phyloP scores from a whole-genome alignment of 345 rosid species.

The Eucalyptus coolabah region DNA sequence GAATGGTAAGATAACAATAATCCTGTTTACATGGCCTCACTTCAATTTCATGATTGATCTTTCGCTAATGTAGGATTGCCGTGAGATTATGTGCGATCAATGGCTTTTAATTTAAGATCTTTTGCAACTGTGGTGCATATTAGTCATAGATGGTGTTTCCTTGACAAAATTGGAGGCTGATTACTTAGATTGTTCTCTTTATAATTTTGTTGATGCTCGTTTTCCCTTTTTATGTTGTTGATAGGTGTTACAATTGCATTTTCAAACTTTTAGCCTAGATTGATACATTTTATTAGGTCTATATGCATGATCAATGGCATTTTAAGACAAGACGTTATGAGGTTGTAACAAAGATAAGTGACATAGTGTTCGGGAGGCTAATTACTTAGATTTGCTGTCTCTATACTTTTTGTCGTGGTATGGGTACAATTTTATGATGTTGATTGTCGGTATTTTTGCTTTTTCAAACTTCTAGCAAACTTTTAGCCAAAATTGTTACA shows the following conservation, averaged over 20 bases:
- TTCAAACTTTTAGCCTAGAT: background rate
- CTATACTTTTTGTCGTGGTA: background rate
- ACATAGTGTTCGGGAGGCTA: background rate
- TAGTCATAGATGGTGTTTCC: background rate
- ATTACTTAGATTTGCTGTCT: background rate
- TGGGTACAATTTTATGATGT: background rate
- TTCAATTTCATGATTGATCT: background rate
- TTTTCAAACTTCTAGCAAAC: background rate
- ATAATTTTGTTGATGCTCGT: background rate
- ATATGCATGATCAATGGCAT: background rate
- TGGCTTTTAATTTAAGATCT: background rate
- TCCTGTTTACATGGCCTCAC: background rate
- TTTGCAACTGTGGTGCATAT: background rate
- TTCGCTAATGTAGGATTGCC: background rate
- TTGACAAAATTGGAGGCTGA: background rate
- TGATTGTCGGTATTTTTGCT: background rate
- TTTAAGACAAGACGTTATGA: background rate
- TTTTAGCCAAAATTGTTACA: background rate
- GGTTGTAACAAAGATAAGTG: background rate
- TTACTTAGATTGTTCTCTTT: background rate
- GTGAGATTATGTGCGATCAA: background rate
- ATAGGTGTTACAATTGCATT: background rate
- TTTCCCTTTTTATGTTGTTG: background rate
- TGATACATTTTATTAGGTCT: background rate
- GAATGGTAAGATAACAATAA: background rate